A percentile compares a stretch with the other conserved stretches of the same genome.
These are phyloP conservation scores for Colletotrichum eremochloae DNA, from an alignment of 2,329 filamentous ascomycete species.

Conservation along the genomic window DNA sequence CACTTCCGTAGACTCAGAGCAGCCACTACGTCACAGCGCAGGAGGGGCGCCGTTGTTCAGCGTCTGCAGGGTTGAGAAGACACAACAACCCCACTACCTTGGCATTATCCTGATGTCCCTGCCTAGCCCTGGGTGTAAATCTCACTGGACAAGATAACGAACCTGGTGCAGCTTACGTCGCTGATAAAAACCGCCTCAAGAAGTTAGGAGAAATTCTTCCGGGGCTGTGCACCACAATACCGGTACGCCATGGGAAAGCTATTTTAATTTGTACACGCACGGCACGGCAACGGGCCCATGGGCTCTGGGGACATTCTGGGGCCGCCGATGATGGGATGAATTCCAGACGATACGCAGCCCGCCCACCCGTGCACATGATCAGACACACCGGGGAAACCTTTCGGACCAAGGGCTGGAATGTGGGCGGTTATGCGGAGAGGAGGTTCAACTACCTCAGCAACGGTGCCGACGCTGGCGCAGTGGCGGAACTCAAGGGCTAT, in stretches of 20 bases:
- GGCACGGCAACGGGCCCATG: background rate
- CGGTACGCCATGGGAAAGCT: background rate
- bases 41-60: background rate
- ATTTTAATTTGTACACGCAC: background rate
- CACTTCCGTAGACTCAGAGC: background rate
- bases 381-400: background rate
- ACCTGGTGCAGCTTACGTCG: background rate
- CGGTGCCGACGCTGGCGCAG: background rate
- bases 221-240: background rate
- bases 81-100: constrained; percentile 2
- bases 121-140: background rate
- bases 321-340: constrained; percentile 12
- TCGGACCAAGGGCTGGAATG: background rate
- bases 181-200: background rate
- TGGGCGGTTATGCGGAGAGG: background rate
- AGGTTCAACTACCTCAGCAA: background rate
- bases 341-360: constrained; percentile 1
- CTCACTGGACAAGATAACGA: background rate
- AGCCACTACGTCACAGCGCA: constrained; percentile 31
- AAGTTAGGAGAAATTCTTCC: constrained; percentile 28
- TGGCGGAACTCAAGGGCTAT: background rate
- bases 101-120: background rate
- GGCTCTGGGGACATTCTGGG: background rate
- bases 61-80: constrained; percentile 9
- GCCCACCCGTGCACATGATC: background rate